Evolutionary conservation across 2,329 filamentous ascomycete species (phyloP).

Genomic region (Periconia sp.): DNA sequence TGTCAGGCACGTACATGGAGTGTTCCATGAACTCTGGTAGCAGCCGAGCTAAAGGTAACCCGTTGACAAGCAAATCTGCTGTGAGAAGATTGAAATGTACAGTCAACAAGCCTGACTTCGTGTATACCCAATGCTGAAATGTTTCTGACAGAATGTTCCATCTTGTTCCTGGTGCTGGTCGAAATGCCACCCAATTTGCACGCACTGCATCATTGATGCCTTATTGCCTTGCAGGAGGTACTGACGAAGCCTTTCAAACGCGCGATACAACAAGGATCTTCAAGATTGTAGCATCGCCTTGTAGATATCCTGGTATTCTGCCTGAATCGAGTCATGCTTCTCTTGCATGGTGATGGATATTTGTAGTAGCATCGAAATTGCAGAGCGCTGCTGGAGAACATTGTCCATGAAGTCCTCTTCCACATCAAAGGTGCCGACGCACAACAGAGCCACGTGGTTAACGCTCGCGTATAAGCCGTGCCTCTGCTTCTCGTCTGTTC

Average conservation of each 20-base stretch:
- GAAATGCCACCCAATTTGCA: too few relatives aligned
- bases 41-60: constrained; percentile 53
- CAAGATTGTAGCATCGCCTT: not conserved
- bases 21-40: constrained; percentile 52
- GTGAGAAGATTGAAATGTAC: constrained; percentile 56
- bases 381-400: not conserved
- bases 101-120: not conserved
- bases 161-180: too few relatives aligned
- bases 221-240: not conserved
- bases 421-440: constrained; percentile 2
- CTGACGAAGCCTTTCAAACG: not conserved
- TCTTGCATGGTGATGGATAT: not conserved
- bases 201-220: too few relatives aligned
- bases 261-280: not conserved
- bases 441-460: constrained; percentile 1
- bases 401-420: not conserved
- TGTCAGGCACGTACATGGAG: constrained; percentile 49
- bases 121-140: not conserved
- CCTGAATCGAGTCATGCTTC: not conserved
- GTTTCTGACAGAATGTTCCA: too few relatives aligned
- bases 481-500: not conserved
- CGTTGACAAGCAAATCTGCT: constrained; percentile 59
- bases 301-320: not conserved
- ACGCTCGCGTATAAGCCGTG: not conserved
- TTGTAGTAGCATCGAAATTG: not conserved